phyloP scores from a whole-genome alignment of 345 rosid species.

The Citrus hindsii region DNA sequence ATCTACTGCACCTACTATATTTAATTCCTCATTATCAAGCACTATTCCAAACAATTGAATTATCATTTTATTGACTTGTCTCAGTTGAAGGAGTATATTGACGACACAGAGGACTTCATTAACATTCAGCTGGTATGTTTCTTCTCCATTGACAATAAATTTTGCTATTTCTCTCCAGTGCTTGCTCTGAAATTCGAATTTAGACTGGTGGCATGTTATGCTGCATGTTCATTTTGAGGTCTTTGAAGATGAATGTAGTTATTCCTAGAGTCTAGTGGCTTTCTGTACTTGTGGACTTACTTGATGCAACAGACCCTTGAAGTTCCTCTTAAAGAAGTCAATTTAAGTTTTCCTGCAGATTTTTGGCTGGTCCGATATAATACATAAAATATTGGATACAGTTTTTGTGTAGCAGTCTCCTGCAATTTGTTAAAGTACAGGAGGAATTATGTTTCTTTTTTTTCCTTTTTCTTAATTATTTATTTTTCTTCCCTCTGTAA shows the following conservation, averaged over 20 bases:
- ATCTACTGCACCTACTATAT: slow-evolving; percentile 7
- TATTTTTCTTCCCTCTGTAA: not conserved
- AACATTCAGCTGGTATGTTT: slow-evolving; percentile 83
- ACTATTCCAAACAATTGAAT: not conserved
- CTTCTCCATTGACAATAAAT: not conserved
- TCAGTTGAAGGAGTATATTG: slow-evolving; percentile 97
- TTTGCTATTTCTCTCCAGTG: not conserved
- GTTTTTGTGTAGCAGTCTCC: too few species aligned
- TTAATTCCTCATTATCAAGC: not conserved
- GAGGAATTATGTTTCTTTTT: not conserved
- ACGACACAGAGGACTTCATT: slow-evolving; percentile 94
- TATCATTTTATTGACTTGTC: slow-evolving; percentile 15
- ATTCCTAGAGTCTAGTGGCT: not conserved
- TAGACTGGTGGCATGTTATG: not conserved
- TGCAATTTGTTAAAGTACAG: not conserved
- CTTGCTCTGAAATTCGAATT: not conserved
- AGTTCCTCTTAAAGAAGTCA: not conserved
- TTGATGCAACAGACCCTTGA: not conserved
- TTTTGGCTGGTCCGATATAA: not conserved
- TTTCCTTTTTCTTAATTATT: not conserved
- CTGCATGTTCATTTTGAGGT: not conserved
- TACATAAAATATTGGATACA: not conserved
- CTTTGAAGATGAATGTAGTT: not conserved
- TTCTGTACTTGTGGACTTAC: not conserved
- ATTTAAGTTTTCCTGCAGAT: not conserved